phyloP scores from a whole-genome alignment of 2,329 filamentous ascomycete species.

The Claviceps paspali region DNA sequence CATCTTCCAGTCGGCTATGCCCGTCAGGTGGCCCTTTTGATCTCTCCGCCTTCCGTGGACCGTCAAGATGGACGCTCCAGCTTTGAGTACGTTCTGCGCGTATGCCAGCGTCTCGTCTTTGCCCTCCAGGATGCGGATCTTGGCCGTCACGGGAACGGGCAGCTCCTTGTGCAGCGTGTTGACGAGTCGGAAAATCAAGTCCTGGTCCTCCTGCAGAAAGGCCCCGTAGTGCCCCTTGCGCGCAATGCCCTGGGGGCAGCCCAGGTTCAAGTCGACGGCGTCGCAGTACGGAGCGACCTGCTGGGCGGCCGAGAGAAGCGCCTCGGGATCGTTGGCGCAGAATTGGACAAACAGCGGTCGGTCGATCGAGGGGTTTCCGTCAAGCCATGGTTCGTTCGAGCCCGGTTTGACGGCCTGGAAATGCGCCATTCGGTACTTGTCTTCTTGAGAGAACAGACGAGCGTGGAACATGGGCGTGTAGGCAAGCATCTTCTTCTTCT shows the following conservation, averaged over 20 bases:
- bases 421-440: constrained; percentile 61
- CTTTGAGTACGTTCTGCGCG: constrained; percentile 69
- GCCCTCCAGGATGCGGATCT: constrained; percentile 81
- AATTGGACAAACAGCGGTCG: constrained; percentile 92
- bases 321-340: constrained; percentile 76
- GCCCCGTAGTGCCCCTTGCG: constrained; percentile 81
- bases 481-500: constrained; percentile 54
- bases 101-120: constrained; percentile 78
- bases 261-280: constrained; percentile 87
- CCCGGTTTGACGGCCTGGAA: constrained; percentile 52
- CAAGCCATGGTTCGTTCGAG: constrained; percentile 43
- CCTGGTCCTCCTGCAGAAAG: constrained; percentile 87
- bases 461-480: constrained; percentile 97
- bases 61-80: constrained; percentile 84
- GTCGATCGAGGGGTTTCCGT: constrained; percentile 75
- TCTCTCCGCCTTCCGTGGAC: constrained; percentile 81
- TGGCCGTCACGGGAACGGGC: constrained; percentile 77
- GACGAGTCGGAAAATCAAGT: constrained; percentile 68
- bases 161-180: constrained; percentile 67
- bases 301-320: constrained; percentile 62
- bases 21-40: constrained; percentile 92
- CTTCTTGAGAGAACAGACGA: constrained; percentile 64
- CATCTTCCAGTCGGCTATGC: constrained; percentile 80
- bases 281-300: constrained; percentile 79
- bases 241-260: constrained; percentile 92